Conservation (phyloP, 1,284 basidiomycete species). For the Fomitopsis palustris region DNA sequence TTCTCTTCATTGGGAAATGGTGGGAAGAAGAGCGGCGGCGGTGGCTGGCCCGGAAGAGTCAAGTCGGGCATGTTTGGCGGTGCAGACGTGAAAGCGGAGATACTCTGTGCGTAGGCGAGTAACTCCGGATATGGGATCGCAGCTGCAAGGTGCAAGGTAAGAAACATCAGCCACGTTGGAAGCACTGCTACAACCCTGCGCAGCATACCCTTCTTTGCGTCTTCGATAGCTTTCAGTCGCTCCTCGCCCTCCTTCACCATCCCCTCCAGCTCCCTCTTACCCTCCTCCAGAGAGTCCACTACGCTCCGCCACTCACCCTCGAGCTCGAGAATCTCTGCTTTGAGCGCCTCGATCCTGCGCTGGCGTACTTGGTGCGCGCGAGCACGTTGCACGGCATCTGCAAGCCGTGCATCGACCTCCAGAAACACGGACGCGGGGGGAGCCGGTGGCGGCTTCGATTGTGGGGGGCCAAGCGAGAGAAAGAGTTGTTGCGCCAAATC, state of each 20-base stretch:
- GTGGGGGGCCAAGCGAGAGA: slow-evolving; percentile 62
- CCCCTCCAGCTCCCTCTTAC: slow-evolving; percentile 61
- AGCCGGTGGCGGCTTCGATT: slow-evolving; percentile 55
- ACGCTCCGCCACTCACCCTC: slow-evolving; percentile 66
- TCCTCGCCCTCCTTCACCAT: slow-evolving; percentile 71
- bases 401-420: slow-evolving; percentile 56
- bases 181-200: not conserved
- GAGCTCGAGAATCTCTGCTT: slow-evolving; percentile 62
- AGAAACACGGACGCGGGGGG: slow-evolving; percentile 63
- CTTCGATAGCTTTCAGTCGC: slow-evolving; percentile 61
- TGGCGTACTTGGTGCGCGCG: slow-evolving; percentile 73
- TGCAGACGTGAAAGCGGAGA: slow-evolving; percentile 79
- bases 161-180: not conserved
- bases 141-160: slow-evolving; percentile 35
- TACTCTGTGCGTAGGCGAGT: slow-evolving; percentile 74
- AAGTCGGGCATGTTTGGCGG: slow-evolving; percentile 80
- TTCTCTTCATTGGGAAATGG: slow-evolving; percentile 86
- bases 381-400: slow-evolving; percentile 60
- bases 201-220: slow-evolving; percentile 62
- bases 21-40: slow-evolving; percentile 76
- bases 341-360: slow-evolving; percentile 63
- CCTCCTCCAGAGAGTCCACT: slow-evolving; percentile 57
- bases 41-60: slow-evolving; percentile 60
- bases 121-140: slow-evolving; percentile 78
- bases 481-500: slow-evolving; percentile 67